Evolutionary conservation across 179 eudicot genomes (phyloP).

Genomic region (Heliamphora ciliata): DNA sequence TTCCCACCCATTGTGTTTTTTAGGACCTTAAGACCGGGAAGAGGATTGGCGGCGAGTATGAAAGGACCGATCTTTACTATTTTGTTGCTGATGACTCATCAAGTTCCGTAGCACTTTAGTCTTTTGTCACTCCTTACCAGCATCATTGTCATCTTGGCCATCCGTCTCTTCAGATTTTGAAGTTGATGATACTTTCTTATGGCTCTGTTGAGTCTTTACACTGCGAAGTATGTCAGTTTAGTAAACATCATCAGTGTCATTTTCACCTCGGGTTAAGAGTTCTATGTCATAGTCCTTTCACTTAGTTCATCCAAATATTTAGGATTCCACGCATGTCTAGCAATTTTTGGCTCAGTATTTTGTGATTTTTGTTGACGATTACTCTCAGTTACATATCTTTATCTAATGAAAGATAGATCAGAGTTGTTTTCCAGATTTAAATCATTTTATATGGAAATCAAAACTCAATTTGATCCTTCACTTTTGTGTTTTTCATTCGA

Average conservation of each 20-base stretch:
- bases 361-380: conserved; percentile 1
- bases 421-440: background rate
- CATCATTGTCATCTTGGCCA: background rate
- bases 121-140: background rate
- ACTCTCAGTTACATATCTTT: background rate
- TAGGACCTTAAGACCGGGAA: background rate
- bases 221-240: background rate
- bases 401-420: background rate
- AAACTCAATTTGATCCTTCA: too few species aligned
- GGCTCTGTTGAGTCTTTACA: background rate
- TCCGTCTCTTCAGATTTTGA: background rate
- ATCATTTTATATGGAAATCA: background rate
- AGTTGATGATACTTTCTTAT: background rate
- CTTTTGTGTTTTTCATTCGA: too few species aligned
- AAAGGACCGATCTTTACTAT: background rate
- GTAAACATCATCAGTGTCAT: background rate
- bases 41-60: background rate
- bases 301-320: background rate
- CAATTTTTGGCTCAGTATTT: background rate
- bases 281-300: too few species aligned
- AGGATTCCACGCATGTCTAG: background rate
- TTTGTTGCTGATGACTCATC: background rate
- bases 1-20: background rate
- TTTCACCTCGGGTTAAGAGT: background rate
- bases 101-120: background rate